A percentile compares a stretch with the other conserved stretches of the same genome.
Evolutionary conservation across 768 basidiomycete species (phyloP).

Genomic region (Phallus indusiatus): DNA sequence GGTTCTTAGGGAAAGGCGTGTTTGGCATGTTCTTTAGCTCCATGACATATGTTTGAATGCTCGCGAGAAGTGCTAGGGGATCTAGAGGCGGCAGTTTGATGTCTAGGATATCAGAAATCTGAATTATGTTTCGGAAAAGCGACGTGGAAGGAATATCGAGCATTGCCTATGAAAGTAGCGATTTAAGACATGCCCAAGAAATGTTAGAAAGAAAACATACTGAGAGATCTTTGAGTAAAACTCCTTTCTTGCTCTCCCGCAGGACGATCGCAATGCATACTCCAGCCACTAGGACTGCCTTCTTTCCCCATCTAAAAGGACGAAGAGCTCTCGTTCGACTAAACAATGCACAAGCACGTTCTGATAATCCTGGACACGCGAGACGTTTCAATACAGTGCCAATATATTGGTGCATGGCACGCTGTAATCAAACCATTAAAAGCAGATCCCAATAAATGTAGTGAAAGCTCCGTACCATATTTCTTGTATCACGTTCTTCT

Average conservation of each 20-base stretch:
- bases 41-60: conserved; percentile 17
- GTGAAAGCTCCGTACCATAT: conserved; percentile 37
- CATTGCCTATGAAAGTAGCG: conserved; percentile 25
- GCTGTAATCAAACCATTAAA: conserved; percentile 30
- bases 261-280: conserved; percentile 62
- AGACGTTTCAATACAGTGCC: conserved; percentile 49
- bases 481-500: conserved; percentile 54
- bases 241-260: conserved; percentile 60
- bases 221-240: conserved; percentile 60
- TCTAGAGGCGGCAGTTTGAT: conserved; percentile 46
- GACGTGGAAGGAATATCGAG: conserved; percentile 42
- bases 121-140: conserved; percentile 46
- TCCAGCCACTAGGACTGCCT: conserved; percentile 58
- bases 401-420: conserved; percentile 56
- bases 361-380: conserved; percentile 47
- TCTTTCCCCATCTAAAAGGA: conserved; percentile 64
- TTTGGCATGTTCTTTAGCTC: conserved; percentile 12
- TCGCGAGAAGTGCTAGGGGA: conserved; percentile 28
- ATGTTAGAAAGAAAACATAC: conserved; percentile 18
- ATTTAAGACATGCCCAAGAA: not conserved
- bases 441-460: conserved; percentile 11
- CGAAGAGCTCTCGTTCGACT: conserved; percentile 48
- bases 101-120: conserved; percentile 42
- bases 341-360: conserved; percentile 61
- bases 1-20: conserved; percentile 18